Evolutionary conservation across 2,329 filamentous ascomycete species (phyloP).

Genomic region (Penicillium sp.): DNA sequence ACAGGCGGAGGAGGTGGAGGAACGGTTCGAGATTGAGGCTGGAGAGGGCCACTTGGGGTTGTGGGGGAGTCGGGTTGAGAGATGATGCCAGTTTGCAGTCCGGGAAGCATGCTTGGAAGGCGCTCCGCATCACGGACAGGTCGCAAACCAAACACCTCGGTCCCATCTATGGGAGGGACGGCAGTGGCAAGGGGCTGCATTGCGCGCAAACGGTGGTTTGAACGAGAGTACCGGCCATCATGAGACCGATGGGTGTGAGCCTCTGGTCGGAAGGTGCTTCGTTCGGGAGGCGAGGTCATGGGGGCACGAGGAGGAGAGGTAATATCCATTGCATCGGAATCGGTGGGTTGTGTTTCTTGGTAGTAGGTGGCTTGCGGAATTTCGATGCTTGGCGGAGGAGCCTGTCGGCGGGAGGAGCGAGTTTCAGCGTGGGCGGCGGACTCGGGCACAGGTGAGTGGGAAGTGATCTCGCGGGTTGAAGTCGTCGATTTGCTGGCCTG

Average conservation of each 20-base stretch:
- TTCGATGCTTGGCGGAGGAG: slow-evolving; percentile 80
- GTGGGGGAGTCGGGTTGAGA: slow-evolving; percentile 94
- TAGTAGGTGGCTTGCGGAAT: slow-evolving; percentile 59
- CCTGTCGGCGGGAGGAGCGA: slow-evolving; percentile 67
- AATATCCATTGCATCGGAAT: slow-evolving; percentile 57
- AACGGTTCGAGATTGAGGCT: slow-evolving; percentile 54
- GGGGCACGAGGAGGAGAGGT: slow-evolving; percentile 63
- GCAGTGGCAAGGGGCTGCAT: slow-evolving; percentile 67
- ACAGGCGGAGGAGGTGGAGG: slow-evolving; percentile 53
- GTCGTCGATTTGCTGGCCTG: slow-evolving; percentile 28
- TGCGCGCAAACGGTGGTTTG: slow-evolving; percentile 53
- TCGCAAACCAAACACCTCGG: slow-evolving; percentile 70
- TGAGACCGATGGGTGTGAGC: slow-evolving; percentile 49
- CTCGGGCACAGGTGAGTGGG: slow-evolving; percentile 39
- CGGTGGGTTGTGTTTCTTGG: slow-evolving; percentile 48
- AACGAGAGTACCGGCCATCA: slow-evolving; percentile 40
- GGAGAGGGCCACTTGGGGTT: slow-evolving; percentile 71
- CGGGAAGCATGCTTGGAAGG: slow-evolving; percentile 75
- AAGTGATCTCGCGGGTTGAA: slow-evolving; percentile 15
- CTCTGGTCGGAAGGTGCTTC: slow-evolving; percentile 61
- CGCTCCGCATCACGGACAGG: slow-evolving; percentile 80
- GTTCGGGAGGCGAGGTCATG: slow-evolving; percentile 68
- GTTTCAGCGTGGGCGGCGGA: slow-evolving; percentile 56
- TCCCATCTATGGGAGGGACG: slow-evolving; percentile 64
- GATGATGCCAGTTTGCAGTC: slow-evolving; percentile 64